A percentile compares a stretch with the other conserved stretches of the same genome.
These are phyloP conservation scores for Daldinia decipiens DNA, from an alignment of 495 filamentous ascomycete species.

Conservation along the genomic window DNA sequence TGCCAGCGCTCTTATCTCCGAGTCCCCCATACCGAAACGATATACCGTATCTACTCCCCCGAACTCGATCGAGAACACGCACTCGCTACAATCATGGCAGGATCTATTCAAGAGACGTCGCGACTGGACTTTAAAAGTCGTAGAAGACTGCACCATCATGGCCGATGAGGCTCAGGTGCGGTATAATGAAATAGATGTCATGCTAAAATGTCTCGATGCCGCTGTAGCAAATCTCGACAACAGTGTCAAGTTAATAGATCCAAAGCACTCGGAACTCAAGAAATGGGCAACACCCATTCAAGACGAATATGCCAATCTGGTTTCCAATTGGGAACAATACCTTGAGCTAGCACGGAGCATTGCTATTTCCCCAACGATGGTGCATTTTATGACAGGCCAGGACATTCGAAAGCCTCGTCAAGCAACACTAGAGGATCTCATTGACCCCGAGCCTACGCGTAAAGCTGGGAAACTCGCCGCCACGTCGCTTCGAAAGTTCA, in stretches of 20 bases:
- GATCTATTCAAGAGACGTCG: slow-evolving; percentile 77
- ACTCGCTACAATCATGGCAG: slow-evolving; percentile 82
- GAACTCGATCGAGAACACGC: slow-evolving; percentile 76
- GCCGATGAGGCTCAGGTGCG: slow-evolving; percentile 59
- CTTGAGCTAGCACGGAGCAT: slow-evolving; percentile 70
- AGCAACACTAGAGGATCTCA: slow-evolving; percentile 73
- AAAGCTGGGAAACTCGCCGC: slow-evolving; percentile 67
- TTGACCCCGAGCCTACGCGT: slow-evolving; percentile 72
- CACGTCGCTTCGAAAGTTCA: slow-evolving; percentile 58
- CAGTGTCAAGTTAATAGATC: slow-evolving; percentile 77
- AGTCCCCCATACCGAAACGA: slow-evolving; percentile 66
- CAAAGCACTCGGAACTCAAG: slow-evolving; percentile 76
- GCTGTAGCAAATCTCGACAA: slow-evolving; percentile 83
- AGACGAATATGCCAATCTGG: slow-evolving; percentile 73
- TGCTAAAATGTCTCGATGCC: slow-evolving; percentile 76
- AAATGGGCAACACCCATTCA: slow-evolving; percentile 75
- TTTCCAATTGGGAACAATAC: slow-evolving; percentile 74
- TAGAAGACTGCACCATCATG: slow-evolving; percentile 69
- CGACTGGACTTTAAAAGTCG: slow-evolving; percentile 77
- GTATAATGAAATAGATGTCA: slow-evolving; percentile 73
- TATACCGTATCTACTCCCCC: slow-evolving; percentile 70
- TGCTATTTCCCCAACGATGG: slow-evolving; percentile 62
- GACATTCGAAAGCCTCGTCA: slow-evolving; percentile 53
- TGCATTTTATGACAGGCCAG: slow-evolving; percentile 63
- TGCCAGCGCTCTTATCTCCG: slow-evolving; percentile 55